These are phyloP conservation scores for Phytophthora pini DNA, from an alignment of 352 stramenopile species.

Conservation along the genomic window DNA sequence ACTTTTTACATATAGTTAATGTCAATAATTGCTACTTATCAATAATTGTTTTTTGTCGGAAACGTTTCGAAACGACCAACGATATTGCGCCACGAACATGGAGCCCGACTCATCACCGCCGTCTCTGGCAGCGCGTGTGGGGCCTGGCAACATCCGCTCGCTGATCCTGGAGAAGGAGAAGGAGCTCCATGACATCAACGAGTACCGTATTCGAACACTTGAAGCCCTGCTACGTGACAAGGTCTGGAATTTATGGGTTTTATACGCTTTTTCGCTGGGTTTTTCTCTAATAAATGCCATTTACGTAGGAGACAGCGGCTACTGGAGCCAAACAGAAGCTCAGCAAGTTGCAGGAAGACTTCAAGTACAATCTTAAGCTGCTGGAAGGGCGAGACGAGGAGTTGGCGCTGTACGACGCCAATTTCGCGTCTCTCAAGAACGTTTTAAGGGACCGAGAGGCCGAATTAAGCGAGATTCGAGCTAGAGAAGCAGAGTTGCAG, in stretches of 20 bases:
- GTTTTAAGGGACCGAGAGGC: constrained; percentile 76
- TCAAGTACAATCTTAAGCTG: constrained; percentile 94
- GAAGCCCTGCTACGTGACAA: constrained; percentile 84
- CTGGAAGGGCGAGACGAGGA: constrained; percentile 92
- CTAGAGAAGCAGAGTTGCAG: constrained; percentile 59
- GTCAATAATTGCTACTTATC: no score
- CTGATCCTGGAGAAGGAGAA: constrained; percentile 92
- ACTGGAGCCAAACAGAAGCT: constrained; percentile 77
- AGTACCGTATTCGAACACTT: constrained; percentile 87
- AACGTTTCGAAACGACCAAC: neutral
- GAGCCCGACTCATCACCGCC: constrained; percentile 12
- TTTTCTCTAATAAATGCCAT: constrained; percentile 5
- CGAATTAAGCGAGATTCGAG: constrained; percentile 73
- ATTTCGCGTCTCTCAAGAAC: constrained; percentile 81
- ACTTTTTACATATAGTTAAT: no score
- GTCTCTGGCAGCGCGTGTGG: constrained; percentile 37
- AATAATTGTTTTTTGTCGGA: no score
- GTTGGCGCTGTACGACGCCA: constrained; percentile 87
- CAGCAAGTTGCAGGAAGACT: constrained; percentile 91
- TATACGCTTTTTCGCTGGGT: constrained; percentile 1
- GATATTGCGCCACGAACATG: constrained; percentile 1
- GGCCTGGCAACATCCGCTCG: constrained; percentile 77
- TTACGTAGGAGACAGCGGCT: constrained; percentile 44
- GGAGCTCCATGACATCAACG: constrained; percentile 94
- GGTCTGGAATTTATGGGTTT: constrained; percentile 25